A percentile compares a stretch with the other conserved stretches of the same genome.
phyloP scores from a whole-genome alignment of 2,329 filamentous ascomycete genomes.

The Cercospora sojina region DNA sequence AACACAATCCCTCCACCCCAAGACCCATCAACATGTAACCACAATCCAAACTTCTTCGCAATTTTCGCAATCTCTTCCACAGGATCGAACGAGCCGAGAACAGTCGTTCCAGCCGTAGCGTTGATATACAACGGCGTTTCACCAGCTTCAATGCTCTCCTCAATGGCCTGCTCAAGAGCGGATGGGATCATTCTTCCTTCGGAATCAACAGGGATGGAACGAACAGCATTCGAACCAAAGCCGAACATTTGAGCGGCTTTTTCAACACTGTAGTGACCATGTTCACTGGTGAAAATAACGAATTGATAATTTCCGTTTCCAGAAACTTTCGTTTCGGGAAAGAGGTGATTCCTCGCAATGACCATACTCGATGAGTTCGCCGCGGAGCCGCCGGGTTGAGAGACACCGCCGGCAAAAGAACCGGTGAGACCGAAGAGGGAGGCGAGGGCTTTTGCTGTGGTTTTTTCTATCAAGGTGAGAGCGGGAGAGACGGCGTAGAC shows the following conservation, averaged over 20 bases:
- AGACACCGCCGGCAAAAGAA: conserved; percentile 67
- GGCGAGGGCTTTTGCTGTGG: conserved; percentile 71
- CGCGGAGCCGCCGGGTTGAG: conserved; percentile 75
- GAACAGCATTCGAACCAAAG: conserved; percentile 72
- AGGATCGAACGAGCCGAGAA: conserved; percentile 84
- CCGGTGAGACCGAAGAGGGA: conserved; percentile 73
- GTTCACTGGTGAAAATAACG: conserved; percentile 80
- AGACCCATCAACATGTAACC: conserved; percentile 89
- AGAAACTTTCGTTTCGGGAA: conserved; percentile 69
- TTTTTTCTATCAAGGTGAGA: conserved; percentile 82
- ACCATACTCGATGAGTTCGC: conserved; percentile 85
- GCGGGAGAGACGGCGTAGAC: conserved; percentile 93
- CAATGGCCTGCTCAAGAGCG: conserved; percentile 63
- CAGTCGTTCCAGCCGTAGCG: conserved; percentile 90
- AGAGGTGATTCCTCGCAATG: conserved; percentile 82
- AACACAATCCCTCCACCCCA: conserved; percentile 90
- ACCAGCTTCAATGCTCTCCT: conserved; percentile 62
- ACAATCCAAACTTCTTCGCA: conserved; percentile 70
- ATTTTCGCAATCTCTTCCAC: conserved; percentile 68
- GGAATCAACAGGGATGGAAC: conserved; percentile 70
- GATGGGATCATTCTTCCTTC: conserved; percentile 68
- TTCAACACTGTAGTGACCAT: conserved; percentile 92
- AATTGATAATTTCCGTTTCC: conserved; percentile 69
- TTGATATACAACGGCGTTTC: conserved; percentile 92
- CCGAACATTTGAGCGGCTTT: conserved; percentile 92